Conservation (phyloP, 345 rosid species). For the Iberis pinnata region DNA sequence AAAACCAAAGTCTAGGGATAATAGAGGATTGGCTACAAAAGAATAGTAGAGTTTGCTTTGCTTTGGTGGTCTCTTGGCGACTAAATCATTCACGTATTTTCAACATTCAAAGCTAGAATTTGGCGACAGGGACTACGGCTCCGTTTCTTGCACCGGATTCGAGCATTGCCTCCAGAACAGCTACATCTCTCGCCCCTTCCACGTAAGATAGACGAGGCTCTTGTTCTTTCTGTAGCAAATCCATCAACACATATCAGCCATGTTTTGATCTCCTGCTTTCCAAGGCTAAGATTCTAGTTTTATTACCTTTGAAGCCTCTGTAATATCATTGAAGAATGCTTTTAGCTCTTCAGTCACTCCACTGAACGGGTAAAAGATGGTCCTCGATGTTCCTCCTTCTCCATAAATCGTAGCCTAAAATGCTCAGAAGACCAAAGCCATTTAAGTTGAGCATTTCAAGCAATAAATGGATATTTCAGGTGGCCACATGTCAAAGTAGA, state of each 20-base stretch:
- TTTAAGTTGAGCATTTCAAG: slow-evolving; percentile 19
- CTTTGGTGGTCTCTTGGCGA: not conserved
- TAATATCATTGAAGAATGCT: slow-evolving; percentile 61
- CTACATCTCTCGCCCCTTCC: slow-evolving; percentile 93
- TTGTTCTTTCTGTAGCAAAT: slow-evolving; percentile 43
- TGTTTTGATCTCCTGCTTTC: slow-evolving; percentile 8
- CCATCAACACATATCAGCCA: not conserved
- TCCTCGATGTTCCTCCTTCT: slow-evolving; percentile 50
- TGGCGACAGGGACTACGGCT: slow-evolving; percentile 48
- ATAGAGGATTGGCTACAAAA: slow-evolving; percentile 2
- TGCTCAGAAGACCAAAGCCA: slow-evolving; percentile 7
- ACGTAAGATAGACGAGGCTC: slow-evolving; percentile 64
- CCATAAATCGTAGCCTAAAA: slow-evolving; percentile 48
- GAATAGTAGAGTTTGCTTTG: not conserved
- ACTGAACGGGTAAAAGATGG: slow-evolving; percentile 69
- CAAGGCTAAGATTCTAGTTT: slow-evolving; percentile 10
- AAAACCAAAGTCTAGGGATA: not conserved
- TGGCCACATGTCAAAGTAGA: slow-evolving; percentile 2
- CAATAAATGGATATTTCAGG: not conserved
- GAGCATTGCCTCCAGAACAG: slow-evolving; percentile 87
- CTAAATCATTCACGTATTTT: not conserved
- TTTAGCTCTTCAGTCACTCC: slow-evolving; percentile 88
- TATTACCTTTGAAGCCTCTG: slow-evolving; percentile 53
- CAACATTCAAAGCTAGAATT: slow-evolving; percentile 32
- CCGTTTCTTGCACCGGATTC: slow-evolving; percentile 73